These are phyloP conservation scores for Scopulariopsis brevicaulis DNA, from an alignment of 2,329 filamentous ascomycete species.

Conservation along the genomic window DNA sequence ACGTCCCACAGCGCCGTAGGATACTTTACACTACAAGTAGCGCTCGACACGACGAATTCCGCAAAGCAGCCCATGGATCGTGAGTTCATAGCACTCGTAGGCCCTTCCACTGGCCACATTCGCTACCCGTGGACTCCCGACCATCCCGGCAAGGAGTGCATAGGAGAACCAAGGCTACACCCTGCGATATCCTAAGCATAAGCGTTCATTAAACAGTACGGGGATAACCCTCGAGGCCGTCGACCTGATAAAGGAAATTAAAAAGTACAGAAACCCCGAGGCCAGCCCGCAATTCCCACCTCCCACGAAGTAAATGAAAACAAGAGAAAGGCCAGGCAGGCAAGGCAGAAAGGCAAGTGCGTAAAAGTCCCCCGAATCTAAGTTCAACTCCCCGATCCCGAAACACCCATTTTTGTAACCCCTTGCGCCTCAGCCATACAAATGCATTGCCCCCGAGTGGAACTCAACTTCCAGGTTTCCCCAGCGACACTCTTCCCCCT, in stretches of 20 bases:
- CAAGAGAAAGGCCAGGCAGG: slow-evolving; percentile 1
- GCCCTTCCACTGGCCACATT: no score
- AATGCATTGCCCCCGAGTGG: not conserved
- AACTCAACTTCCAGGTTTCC: not conserved
- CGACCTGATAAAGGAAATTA: not conserved
- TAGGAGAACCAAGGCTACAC: not conserved
- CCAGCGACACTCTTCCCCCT: not conserved
- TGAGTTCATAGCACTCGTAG: no score
- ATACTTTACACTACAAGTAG: no score
- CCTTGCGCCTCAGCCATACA: slow-evolving; percentile 2
- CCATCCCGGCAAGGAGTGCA: not conserved
- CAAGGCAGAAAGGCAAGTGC: not conserved
- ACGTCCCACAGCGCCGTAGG: no score
- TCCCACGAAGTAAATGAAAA: not conserved
- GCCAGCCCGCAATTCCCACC: not conserved
- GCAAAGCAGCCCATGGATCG: no score
- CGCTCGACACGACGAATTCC: no score
- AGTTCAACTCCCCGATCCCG: slow-evolving; percentile 2
- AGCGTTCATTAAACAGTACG: not conserved
- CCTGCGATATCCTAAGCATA: not conserved
- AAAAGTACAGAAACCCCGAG: not conserved
- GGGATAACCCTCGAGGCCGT: not conserved
- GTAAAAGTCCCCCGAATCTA: slow-evolving; percentile 1
- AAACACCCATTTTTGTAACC: not conserved
- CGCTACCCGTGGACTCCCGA: no score